Percentiles rank a stretch among this genome's conserved stretches.
Conservation (phyloP, 2,329 filamentous ascomycete genomes). For the Zelopaecilomyces penicillatus region DNA sequence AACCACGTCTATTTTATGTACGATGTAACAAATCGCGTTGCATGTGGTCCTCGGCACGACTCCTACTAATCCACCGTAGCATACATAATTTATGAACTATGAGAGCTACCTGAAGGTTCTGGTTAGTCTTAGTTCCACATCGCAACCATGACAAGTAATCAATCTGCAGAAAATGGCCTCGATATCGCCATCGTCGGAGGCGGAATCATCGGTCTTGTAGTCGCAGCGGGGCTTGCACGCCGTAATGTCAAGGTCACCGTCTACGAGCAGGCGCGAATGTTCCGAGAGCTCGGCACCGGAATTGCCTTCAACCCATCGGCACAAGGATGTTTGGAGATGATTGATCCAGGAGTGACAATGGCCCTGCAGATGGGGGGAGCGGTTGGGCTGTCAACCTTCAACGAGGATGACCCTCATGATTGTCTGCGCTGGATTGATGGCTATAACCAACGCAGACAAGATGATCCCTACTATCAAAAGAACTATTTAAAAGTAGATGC, state of each 20-base stretch:
- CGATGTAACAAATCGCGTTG: no score
- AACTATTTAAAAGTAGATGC: conserved; percentile 9
- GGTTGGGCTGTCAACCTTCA: conserved; percentile 17
- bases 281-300: conserved; percentile 42
- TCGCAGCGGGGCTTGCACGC: conserved; percentile 37
- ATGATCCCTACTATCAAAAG: not conserved
- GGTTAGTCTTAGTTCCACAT: no score
- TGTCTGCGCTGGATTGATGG: conserved; percentile 15
- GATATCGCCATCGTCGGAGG: conserved; percentile 42
- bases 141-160: no score
- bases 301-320: conserved; percentile 45
- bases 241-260: conserved; percentile 34
- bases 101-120: no score
- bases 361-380: conserved; percentile 19
- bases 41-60: no score
- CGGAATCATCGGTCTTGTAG: conserved; percentile 41
- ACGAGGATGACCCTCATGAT: conserved; percentile 10
- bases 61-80: no score
- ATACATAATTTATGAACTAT: no score
- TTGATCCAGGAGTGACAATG: conserved; percentile 28
- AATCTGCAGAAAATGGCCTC: not conserved
- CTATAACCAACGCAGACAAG: not conserved
- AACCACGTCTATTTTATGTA: no score
- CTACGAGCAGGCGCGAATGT: conserved; percentile 36
- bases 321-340: conserved; percentile 30